Base-by-base conservation (phyloP, 2,329 filamentous ascomycete species). In the Mollisiaceae sp. region DNA sequence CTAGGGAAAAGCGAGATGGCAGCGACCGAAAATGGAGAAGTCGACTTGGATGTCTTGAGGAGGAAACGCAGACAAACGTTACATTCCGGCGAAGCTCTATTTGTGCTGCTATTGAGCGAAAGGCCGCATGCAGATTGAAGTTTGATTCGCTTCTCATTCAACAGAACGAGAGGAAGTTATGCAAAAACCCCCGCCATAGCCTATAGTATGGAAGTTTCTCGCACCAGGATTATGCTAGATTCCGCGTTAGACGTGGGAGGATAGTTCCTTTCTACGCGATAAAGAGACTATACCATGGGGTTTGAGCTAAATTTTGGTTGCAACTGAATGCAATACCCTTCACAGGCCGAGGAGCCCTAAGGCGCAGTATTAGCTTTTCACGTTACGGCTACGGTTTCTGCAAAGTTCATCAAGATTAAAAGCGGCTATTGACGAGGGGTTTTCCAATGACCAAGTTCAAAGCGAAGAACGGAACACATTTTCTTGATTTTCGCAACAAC, bases 21-120 rank as follows among this genome's bases (percentile, higher is more conserved):
- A 50, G 47, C 1, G 67, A 67, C 61, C 11, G 12, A 8, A 67
- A 69, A 36, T 65, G 36, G 50, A 47, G 24, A 57, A 62, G 60
- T 56, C 65, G 62, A 59, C 32, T 67, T 57, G 8, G 24, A 8
- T 15, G 22, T 57, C 15, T 6, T 47, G 32, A 14, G 12, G 54
- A 41, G 61, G 60, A 4, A 62, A 11, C 54, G 24, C 41, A 45
- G 20, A 41, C 12, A 14, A 55, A 60, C 54, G 56, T 59, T 52
- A 32, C 27, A 0, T 63, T 57, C 58, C 35, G 43, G 43, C 67
- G 59, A 56, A 62, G 65, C 32, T 64, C 62, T 6, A 58, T 69
- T 62, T 67, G 62, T 62, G 60, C 62, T 35, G 39, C 65, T 0
- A 67, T 67, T 61, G 67, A 69, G 45, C 64, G 62, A 39, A 54